Evolutionary conservation across 495 filamentous ascomycete genomes (phyloP), one percentile per base, ranked within the genome.

Genomic region (Aspergillus heteromorphus): DNA sequence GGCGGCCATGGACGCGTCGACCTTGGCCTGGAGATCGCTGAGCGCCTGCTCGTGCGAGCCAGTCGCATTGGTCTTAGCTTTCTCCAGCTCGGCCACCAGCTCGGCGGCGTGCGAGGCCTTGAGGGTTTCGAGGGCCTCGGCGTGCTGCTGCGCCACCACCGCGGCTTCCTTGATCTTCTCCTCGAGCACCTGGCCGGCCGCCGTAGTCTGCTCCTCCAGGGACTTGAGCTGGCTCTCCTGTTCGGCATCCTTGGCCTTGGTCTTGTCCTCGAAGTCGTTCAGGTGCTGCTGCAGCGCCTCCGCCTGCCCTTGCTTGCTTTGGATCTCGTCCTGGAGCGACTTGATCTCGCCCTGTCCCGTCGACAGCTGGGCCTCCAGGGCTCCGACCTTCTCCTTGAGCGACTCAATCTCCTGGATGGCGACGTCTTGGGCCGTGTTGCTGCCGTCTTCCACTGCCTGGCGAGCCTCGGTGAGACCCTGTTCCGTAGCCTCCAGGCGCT

Each of bases 381-480:
- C 58, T 25, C 61, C 67, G 25, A 75, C 67, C 57, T 72, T 75
- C 43, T 70, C 69, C 50, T 66, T 68, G 23, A 77, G 66, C 40
- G 66, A 56, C 36, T 77, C 69, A 42, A 77, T 74, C 49, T 76
- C 73, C 23, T 73, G 66, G 17, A 65, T 51, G 8, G 74, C 74
- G 47, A 63, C 61, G 21, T 67, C 65, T 43, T 72, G 67, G 13
- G 72, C 72, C 20, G 68, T 63, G 18, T 55, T 65, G 20, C 63
- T 65, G 10, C 65, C 63, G 10, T 75, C 68, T n/a, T 77, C 73
- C 11, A 68, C 27, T n/a, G 63, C 63, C n/a, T 66, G 64, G 36
- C 65, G 68, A 14, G 61, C 56, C 51, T 72, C 70, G n/a, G 18
- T 52, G 14, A 72, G 63, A 27, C 66, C 60, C 45, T 68, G 62